Evolutionary conservation across 164 flowering plant species (phyloP).

Genomic region (Euptelea pleiosperma): DNA sequence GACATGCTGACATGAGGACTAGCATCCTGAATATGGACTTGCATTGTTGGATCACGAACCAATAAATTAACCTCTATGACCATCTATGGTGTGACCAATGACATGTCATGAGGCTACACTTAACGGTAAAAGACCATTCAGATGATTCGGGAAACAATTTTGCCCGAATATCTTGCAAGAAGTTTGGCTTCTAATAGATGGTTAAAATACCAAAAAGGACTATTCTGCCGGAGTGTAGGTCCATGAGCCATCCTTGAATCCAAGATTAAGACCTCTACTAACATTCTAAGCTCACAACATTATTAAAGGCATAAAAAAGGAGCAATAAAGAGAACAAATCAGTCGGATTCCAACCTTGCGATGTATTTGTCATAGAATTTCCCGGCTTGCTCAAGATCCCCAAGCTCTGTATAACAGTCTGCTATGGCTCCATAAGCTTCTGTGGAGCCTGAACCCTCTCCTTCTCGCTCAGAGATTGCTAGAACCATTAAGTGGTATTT

Average conservation of each 20-base stretch:
- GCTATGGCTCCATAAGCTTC: conserved; percentile 98
- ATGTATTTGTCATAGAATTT: conserved; percentile 78
- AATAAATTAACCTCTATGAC: no score
- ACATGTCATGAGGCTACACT: no score
- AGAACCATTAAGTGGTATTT: conserved; percentile 84
- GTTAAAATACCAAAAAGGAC: no score
- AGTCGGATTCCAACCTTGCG: conserved; percentile 68
- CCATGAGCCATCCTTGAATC: not conserved
- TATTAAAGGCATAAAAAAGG: not conserved
- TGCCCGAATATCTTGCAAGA: no score
- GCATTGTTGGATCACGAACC: no score
- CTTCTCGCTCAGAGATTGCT: conserved; percentile 57
- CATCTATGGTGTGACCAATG: no score
- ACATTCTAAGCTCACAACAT: not conserved
- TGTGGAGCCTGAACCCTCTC: conserved; percentile 81
- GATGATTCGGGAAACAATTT: no score
- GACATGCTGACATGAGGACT: no score
- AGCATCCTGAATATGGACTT: no score
- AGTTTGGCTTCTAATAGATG: no score
- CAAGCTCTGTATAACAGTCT: conserved; percentile 95
- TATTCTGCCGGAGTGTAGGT: not conserved
- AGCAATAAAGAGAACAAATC: not conserved
- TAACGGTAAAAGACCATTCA: no score
- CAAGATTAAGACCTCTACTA: conserved; percentile 5
- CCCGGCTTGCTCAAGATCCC: conserved; percentile 85